Conservation (phyloP, 2,329 filamentous ascomycete species). For the Colletotrichum melonis region DNA sequence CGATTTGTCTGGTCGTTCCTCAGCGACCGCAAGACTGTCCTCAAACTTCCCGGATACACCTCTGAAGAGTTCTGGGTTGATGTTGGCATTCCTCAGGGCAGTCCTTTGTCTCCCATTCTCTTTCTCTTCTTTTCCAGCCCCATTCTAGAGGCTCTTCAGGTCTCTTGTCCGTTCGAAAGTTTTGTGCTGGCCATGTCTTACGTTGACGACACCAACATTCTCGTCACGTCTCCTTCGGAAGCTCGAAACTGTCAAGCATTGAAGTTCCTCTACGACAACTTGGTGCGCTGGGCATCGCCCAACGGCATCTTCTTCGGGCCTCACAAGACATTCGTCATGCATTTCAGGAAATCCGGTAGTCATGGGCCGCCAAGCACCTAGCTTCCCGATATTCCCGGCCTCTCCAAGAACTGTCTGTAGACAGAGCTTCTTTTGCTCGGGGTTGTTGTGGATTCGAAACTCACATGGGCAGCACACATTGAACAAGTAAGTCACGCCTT, state of each 20-base stretch:
- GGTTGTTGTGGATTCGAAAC: neutral
- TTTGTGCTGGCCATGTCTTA: neutral
- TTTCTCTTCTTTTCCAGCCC: constrained; percentile 14
- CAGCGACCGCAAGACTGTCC: neutral
- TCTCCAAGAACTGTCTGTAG: neutral
- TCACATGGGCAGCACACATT: constrained; percentile 2
- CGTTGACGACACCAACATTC: constrained; percentile 19
- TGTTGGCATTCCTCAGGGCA: constrained; percentile 21
- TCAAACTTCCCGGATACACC: neutral
- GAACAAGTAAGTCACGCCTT: neutral
- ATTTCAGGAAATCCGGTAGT: neutral
- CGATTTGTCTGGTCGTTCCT: constrained; percentile 6
- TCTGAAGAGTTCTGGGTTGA: neutral
- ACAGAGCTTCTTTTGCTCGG: neutral
- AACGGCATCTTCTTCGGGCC: neutral
- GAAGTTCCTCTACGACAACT: neutral
- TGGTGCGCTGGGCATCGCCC: neutral
- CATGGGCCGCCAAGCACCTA: neutral
- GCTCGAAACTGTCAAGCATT: neutral
- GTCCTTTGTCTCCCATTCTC: constrained; percentile 17
- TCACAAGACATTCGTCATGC: neutral
- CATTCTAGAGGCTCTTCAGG: constrained; percentile 6
- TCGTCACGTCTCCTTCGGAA: neutral
- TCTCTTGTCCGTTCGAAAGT: no score
- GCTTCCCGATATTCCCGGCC: neutral